Evolutionary conservation across 441 rosid genomes (phyloP), one percentile per base, ranked within the genome.

Genomic region (Syzygium syzygioides): DNA sequence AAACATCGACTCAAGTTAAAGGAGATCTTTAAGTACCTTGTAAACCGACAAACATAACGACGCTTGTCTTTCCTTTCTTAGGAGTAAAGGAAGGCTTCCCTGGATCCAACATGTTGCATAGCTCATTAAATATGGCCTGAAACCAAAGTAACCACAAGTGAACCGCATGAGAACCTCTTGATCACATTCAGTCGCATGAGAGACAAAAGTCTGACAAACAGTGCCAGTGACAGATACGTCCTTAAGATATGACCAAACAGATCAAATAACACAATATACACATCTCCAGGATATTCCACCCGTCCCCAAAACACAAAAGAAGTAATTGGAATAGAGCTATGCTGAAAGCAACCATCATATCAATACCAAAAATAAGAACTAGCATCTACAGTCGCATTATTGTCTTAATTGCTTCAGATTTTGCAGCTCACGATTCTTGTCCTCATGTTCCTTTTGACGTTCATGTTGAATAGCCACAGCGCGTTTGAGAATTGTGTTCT

Each of bases 21-120:
- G 71, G 34, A 45, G n/a, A 83, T 14, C 13, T 30, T 45, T 90
- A 84, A 18, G 56, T 88, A 95, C 98, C 99, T 96, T 98, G 99
- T 87, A 98, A 93, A 88, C 99, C 98, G 9, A 98, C 99, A 91
- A 98, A 96, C 98, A 96, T 94, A 86, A 98, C 92, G n/a, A 95
- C 92, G 92, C 98, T 95, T 14, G 97, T 48, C 87, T 96, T 97
- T 41, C 97, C 96, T 91, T 97, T 98, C 91, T 97, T 95, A 4
- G 96, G 99, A 52, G 96, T 91, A 86, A 95, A 98, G 32, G 98
- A 93, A 62, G 99, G 95, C 92, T 97, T 97, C 56, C 99, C 99
- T 23, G 97, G 96, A 92, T 96, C 99, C 92, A 98, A 88, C 91
- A 98, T 96, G 90, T 94, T 94, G 92, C 99, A 96, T 1, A 96